These are phyloP conservation scores for Polyporus arcularius DNA, from an alignment of 768 basidiomycete species.

Conservation along the genomic window DNA sequence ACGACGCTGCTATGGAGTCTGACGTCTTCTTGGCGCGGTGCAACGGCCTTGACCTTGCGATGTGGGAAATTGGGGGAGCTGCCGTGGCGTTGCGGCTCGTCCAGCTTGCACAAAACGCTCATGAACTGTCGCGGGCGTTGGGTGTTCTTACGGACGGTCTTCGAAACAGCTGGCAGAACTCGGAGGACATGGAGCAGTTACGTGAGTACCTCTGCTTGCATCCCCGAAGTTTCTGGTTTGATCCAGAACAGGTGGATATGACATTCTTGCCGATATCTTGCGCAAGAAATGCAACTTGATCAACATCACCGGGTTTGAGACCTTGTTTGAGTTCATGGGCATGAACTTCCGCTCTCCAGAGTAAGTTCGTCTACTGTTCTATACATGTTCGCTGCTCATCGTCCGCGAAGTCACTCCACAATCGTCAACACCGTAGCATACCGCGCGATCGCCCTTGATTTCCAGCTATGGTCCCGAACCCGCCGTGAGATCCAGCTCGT, in stretches of 20 bases:
- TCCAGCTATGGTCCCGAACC: slow-evolving; percentile 84
- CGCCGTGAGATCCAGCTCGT: slow-evolving; percentile 71
- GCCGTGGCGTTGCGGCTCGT: slow-evolving; percentile 72
- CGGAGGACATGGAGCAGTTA: slow-evolving; percentile 90
- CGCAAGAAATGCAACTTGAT: slow-evolving; percentile 71
- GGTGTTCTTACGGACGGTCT: slow-evolving; percentile 76
- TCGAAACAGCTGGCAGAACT: slow-evolving; percentile 87
- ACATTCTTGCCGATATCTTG: slow-evolving; percentile 76
- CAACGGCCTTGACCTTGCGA: slow-evolving; percentile 65
- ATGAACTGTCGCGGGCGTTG: slow-evolving; percentile 74
- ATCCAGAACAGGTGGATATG: slow-evolving; percentile 73
- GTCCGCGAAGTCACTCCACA: slow-evolving; percentile 64
- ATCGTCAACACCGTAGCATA: slow-evolving; percentile 84
- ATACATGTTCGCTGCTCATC: background rate
- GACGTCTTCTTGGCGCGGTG: slow-evolving; percentile 63
- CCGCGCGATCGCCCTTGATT: slow-evolving; percentile 80
- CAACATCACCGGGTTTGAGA: slow-evolving; percentile 80
- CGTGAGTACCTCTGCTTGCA: slow-evolving; percentile 48
- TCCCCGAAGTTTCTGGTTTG: background rate
- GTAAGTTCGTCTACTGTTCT: slow-evolving; percentile 43
- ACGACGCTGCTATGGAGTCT: slow-evolving; percentile 35
- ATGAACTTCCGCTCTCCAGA: slow-evolving; percentile 80
- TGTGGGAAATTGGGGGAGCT: slow-evolving; percentile 86
- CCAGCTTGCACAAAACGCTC: slow-evolving; percentile 76
- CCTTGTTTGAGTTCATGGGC: slow-evolving; percentile 83